Percentiles rank a stretch among this genome's conserved stretches.
Conservation (phyloP, 441 rosid species). For the Pelargonium fulgidum region DNA sequence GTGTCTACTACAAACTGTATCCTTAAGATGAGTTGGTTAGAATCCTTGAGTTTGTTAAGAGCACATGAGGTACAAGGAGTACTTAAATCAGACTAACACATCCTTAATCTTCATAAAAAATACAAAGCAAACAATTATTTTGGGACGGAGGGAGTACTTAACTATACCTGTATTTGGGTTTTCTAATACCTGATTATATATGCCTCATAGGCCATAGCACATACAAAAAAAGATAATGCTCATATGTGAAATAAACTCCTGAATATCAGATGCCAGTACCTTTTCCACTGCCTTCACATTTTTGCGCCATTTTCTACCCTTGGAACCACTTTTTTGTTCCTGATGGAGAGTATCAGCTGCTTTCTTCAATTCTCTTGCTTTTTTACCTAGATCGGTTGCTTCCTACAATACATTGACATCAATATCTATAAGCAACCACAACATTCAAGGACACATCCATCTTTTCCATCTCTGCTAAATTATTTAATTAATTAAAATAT, state of each 20-base stretch:
- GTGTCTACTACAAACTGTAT: too few species aligned
- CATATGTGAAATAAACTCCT: background rate
- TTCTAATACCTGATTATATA: background rate
- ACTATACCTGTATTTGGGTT: background rate
- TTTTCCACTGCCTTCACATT: constrained; percentile 92
- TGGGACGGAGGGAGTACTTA: too few species aligned
- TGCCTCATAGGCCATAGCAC: background rate
- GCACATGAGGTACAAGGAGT: too few species aligned
- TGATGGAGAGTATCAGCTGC: constrained; percentile 93
- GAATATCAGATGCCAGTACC: constrained; percentile 32
- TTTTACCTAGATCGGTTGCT: constrained; percentile 96
- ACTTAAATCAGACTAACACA: too few species aligned
- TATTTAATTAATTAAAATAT: background rate
- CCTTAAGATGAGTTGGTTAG: background rate
- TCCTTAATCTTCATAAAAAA: too few species aligned
- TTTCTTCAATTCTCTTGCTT: constrained; percentile 87
- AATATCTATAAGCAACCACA: constrained; percentile 14
- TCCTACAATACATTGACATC: constrained; percentile 43
- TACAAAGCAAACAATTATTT: too few species aligned
- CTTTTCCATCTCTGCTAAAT: background rate
- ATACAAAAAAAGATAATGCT: constrained; percentile 8
- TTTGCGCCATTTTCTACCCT: constrained; percentile 95
- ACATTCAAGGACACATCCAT: background rate
- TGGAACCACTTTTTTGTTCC: constrained; percentile 88
- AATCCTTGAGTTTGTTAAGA: background rate